Base-by-base conservation (phyloP, 805 yeast genomes). In the Ogataea allantospora region DNA sequence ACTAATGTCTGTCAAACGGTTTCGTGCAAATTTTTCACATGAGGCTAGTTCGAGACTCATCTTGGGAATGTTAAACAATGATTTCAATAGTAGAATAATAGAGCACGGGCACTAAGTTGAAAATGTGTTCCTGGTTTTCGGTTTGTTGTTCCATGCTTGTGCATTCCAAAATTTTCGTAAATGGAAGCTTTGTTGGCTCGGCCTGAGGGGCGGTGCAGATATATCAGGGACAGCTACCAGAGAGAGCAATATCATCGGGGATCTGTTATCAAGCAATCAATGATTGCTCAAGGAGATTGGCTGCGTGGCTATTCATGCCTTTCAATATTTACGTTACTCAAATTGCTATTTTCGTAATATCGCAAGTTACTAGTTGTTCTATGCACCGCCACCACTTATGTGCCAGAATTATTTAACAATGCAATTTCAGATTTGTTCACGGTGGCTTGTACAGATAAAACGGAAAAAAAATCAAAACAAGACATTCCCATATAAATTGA, bases 401-500 rank as follows among this genome's bases (percentile, higher is more conserved):
- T 29, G 32, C 33, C 28, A 22, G 8, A 22, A 18, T 17, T 20
- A 27, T 27, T 20, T 10, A 30, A 36, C 40, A 36, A 36, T 36
- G 22, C 9, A 38, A 31, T 27, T 32, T 32, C 33, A 38, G 32
- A 27, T 30, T 38, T 13, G 11, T 7, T 16, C 9, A n/a, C n/a
- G 20, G 33, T 38, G 36, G 36, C 35, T 38, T 33, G 33, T 31
- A 16, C 26, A 12, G 13, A 14, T 7, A 12, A 21, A n/a, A n/a
- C n/a, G 36, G 32, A 38, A 19, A 24, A 23, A 35, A 23, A 16
- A 17, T 26, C 27, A 37, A 37, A 31, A 38, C 41, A 37, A 31
- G 16, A 21, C 32, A 15, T 15, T 30, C 22, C 28, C 21, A 37
- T 38, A 27, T 38, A 38, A 21, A 20, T 32, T 9, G 12, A 10